phyloP scores from a whole-genome alignment of 495 filamentous ascomycete species.

The Articulospora tetracladia region DNA sequence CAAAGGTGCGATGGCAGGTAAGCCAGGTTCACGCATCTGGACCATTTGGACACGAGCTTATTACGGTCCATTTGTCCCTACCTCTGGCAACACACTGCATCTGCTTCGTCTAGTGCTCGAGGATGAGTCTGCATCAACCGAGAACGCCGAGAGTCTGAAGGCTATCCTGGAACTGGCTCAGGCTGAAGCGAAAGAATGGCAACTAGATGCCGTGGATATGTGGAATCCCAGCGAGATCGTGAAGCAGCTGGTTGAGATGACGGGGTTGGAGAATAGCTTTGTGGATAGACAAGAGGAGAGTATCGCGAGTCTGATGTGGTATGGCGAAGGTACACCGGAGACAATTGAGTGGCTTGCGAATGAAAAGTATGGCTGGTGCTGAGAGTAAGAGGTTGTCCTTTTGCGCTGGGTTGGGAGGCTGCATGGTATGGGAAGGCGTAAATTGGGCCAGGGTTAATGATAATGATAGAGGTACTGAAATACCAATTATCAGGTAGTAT shows the following conservation, averaged over 20 bases:
- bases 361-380: conserved; percentile 96
- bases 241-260: conserved; percentile 30
- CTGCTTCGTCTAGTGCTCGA: conserved; percentile 78
- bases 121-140: conserved; percentile 38
- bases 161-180: conserved; percentile 36
- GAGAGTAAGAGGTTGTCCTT: conserved; percentile 20
- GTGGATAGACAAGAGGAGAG: conserved; percentile 46
- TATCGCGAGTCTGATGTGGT: conserved; percentile 52
- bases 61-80: conserved; percentile 32
- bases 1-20: conserved; percentile 64
- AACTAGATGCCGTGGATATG: conserved; percentile 39
- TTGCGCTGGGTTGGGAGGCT: neutral
- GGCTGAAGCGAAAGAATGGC: conserved; percentile 39
- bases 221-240: conserved; percentile 46
- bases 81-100: conserved; percentile 63
- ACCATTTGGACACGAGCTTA: conserved; percentile 80
- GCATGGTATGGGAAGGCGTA: neutral
- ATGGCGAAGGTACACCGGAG: conserved; percentile 38
- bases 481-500: no score
- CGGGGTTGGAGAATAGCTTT: conserved; percentile 30
- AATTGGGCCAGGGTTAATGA: no score
- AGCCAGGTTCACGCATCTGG: conserved; percentile 58
- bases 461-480: no score
- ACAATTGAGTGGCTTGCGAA: conserved; percentile 82
- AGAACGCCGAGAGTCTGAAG: conserved; percentile 35